Base-by-base conservation (phyloP, 768 basidiomycete species). In the Hygrocybe punicea region DNA sequence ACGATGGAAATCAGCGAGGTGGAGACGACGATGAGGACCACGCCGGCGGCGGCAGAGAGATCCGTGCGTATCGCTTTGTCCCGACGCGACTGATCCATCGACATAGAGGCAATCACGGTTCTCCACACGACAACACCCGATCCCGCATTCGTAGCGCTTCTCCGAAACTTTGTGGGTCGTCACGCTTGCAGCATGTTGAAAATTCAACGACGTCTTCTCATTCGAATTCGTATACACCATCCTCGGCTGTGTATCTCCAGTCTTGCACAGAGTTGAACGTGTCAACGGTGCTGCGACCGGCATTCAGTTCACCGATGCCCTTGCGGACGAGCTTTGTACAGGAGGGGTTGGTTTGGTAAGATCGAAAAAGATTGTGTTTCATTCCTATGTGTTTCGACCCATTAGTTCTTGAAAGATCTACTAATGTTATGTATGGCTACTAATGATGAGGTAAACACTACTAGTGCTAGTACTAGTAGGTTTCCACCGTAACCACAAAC, bases 281-380 rank as follows among this genome's bases (percentile, higher is more conserved):
- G 49, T 73, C 72, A 6, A 76, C 73, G 5, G 70, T 68, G 13
- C 62, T 74, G 37, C 64, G 74, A 24, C 74, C 74, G 16, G 74
- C 68, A 6, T 72, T 73, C 51, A 57, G 63, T 58, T 44, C 53
- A 11, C 53, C 19, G 21, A 47, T 23, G 11, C 45, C 45, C 11
- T 8, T 29, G 29, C 29, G 29, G 29, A 4, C 29, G 29, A 29
- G 8, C 8, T 29, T 29, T 29, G 29, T 29, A 29, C n/a, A 47
- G 21, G 45, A 47, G 21, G 45, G 39, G 39, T 19, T 42, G 14
- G 39, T 42, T 3, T 42, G 39, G 39, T 42, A 42, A 19, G n/a
- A n/a, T 9, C 6, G 39, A 42, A 42, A 6, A 16, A 42, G 16
- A 4, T 42, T 19, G 39, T 42, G 16, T 14, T 42, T 14, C 19